A percentile compares a stretch with the other conserved stretches of the same genome.
These are phyloP conservation scores for Tephrocybe sp. DNA, from an alignment of 768 basidiomycete genomes.

Conservation along the genomic window DNA sequence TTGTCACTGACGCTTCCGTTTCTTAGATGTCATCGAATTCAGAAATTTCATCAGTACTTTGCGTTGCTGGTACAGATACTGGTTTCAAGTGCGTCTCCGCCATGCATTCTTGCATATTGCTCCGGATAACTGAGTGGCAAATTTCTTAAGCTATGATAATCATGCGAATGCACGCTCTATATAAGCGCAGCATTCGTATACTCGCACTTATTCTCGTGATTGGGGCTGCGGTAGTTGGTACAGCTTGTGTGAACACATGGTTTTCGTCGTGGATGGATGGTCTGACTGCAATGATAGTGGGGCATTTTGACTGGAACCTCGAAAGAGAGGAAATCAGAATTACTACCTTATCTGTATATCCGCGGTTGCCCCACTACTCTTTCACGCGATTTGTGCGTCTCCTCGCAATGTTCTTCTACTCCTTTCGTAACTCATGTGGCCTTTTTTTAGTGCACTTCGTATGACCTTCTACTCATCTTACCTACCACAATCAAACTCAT, in stretches of 20 bases:
- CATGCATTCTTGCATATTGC: not conserved
- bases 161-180: conserved; percentile 44
- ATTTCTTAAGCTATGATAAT: conserved; percentile 28
- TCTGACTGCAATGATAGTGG: conserved; percentile 21
- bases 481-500: not conserved
- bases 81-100: conserved; percentile 11
- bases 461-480: not conserved
- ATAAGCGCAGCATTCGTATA: conserved; percentile 30
- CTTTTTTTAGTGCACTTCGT: conserved; percentile 4
- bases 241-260: conserved; percentile 29
- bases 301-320: conserved; percentile 21
- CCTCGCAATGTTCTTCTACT: conserved; percentile 16
- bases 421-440: conserved; percentile 19
- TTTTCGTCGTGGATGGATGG: too few relatives aligned
- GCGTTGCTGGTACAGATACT: conserved; percentile 13
- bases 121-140: not conserved
- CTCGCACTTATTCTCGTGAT: conserved; percentile 27
- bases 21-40: conserved; percentile 13
- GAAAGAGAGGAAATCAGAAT: conserved; percentile 1
- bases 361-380: conserved; percentile 23
- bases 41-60: conserved; percentile 17
- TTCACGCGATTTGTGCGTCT: conserved; percentile 23
- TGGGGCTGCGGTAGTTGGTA: conserved; percentile 18
- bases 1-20: not conserved
- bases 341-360: conserved; percentile 14